Evolutionary conservation across 192 early-diverging fungal genomes (phyloP).

Genomic region (Chytriomyces sp.): DNA sequence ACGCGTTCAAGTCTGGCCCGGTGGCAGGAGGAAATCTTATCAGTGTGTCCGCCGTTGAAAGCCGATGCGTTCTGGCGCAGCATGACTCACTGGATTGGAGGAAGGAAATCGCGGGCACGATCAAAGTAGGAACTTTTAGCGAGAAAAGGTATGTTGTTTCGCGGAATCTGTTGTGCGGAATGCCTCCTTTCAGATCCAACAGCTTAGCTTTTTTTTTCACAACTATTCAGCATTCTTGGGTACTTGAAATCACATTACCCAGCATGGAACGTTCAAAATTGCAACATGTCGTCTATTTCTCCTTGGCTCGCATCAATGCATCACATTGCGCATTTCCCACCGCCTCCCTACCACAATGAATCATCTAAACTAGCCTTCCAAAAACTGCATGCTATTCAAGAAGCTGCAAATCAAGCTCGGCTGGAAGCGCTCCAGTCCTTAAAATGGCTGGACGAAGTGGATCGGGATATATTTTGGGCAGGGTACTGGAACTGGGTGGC

Average conservation of each 20-base stretch:
- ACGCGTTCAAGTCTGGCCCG: background rate
- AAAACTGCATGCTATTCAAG: slow-evolving; percentile 27
- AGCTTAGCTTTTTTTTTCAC: slow-evolving; percentile 1
- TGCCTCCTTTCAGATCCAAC: too few species aligned
- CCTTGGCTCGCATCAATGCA: slow-evolving; percentile 19
- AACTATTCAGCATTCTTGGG: slow-evolving; percentile 17
- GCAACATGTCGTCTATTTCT: slow-evolving; percentile 7
- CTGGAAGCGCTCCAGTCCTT: slow-evolving; percentile 23
- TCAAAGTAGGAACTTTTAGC: background rate
- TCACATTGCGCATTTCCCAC: slow-evolving; percentile 8
- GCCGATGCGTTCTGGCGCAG: background rate
- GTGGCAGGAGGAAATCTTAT: background rate
- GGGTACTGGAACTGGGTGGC: slow-evolving; percentile 55
- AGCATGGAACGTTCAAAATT: slow-evolving; percentile 3
- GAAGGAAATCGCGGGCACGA: slow-evolving; percentile 1
- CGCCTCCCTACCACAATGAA: slow-evolving; percentile 7
- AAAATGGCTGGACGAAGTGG: slow-evolving; percentile 31
- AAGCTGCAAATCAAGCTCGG: slow-evolving; percentile 18
- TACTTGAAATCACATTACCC: slow-evolving; percentile 20
- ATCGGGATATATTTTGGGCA: slow-evolving; percentile 45
- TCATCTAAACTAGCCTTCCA: slow-evolving; percentile 1
- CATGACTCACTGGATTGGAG: slow-evolving; percentile 27
- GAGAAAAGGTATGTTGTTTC: slow-evolving; percentile 13
- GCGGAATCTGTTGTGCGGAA: too few species aligned
- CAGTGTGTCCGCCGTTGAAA: background rate